Evolutionary conservation across 78 protist species (phyloP), one percentile per base, ranked within the genome.

Genomic region (Bodo saltans): DNA sequence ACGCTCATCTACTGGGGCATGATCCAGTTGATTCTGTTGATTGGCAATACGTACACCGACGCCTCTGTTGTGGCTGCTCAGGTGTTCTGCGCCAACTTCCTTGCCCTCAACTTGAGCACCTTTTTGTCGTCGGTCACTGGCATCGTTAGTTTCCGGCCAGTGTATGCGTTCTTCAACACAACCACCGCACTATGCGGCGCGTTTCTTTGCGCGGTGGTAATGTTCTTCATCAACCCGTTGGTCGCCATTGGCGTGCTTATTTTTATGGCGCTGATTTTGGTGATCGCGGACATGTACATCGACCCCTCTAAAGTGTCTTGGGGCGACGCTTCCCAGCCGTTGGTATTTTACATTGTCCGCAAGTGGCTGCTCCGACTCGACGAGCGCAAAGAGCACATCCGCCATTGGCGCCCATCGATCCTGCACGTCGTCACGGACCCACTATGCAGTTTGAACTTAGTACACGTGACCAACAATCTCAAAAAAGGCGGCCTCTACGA

Each of bases 11-110:
- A 30, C 83, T 71, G 72, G 78, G 12, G 1, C 30, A 0, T 88
- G 33, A 0, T 87, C 34, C 74, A 88, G 12, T 76, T 86, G 78
- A 2, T 28, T 2, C 3, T 74, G 33, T 27, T 88, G 35, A 0
- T 85, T 23, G 29, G 88, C 71, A 95, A 94, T 42, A 39, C 75
- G 35, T 1, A 92, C 37, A 85, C 91, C 78, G 28, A 37, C 30
- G 79, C 92, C 34, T 95, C 97, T 0, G 91, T 94, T 28, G 35
- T 95, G 40, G 26, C 87, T 38, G 38, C 96, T 34, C 69, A 42
- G 70, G 86, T 87, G 78, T 91, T 88, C 68, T 71, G 88, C 41
- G 42, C 87, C 41, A 42, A 92, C 32, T 94, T 89, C 42, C 90
- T 91, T 17, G 23, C 86, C 68, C 68, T 88, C 82, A 94, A 94